Evolutionary conservation across 352 stramenopile species (phyloP).

Genomic region (Phytophthora crassamura): DNA sequence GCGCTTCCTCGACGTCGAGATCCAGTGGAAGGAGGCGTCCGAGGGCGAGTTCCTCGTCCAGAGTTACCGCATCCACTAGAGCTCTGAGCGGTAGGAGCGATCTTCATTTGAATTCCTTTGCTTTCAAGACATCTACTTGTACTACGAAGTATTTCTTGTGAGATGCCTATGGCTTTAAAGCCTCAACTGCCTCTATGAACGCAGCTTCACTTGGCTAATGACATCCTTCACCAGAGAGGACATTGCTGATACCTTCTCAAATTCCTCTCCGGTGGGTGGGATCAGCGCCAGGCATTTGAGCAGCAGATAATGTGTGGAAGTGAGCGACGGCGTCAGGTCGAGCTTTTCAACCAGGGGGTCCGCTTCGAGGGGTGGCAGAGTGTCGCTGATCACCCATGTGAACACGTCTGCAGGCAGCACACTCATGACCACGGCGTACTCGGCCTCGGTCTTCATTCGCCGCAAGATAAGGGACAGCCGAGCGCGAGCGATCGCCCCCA

Average conservation of each 20-base stretch:
- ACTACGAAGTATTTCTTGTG: constrained; percentile 28
- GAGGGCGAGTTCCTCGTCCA: constrained; percentile 56
- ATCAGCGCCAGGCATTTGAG: constrained; percentile 70
- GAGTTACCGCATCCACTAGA: constrained; percentile 84
- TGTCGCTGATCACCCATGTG: constrained; percentile 71
- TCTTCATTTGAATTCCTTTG: constrained; percentile 30
- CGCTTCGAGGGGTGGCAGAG: constrained; percentile 55
- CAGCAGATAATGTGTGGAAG: constrained; percentile 74
- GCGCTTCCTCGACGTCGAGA: constrained; percentile 93
- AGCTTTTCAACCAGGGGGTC: constrained; percentile 71
- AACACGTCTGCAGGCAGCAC: constrained; percentile 82
- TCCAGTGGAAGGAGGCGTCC: constrained; percentile 71
- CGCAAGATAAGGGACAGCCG: constrained; percentile 75
- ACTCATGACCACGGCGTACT: constrained; percentile 86
- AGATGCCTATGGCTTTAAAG: neutral
- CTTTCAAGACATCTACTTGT: constrained; percentile 16
- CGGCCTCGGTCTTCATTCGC: constrained; percentile 77
- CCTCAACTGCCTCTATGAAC: constrained; percentile 24
- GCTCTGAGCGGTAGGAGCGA: constrained; percentile 17
- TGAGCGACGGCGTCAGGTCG: constrained; percentile 77
- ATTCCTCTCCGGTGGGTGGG: constrained; percentile 51
- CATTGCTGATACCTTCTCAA: constrained; percentile 79
- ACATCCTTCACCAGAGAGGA: constrained; percentile 85
- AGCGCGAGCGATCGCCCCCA: constrained; percentile 76
- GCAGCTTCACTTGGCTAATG: constrained; percentile 72